Base-by-base conservation (phyloP, 140 eudicot species). In the Cichorium intybus region DNA sequence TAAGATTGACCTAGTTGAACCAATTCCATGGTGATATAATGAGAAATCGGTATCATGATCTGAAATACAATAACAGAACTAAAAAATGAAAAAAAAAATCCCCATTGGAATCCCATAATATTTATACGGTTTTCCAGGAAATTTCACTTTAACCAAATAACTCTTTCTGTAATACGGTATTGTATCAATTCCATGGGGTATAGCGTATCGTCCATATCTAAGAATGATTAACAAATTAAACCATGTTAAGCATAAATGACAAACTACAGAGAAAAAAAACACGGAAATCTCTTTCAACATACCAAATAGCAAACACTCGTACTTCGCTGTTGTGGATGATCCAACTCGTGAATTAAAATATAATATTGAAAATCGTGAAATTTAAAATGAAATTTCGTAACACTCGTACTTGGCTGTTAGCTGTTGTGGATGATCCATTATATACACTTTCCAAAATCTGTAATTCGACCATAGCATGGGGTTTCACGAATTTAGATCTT, bases 101-200 rank as follows among this genome's bases (percentile, higher is more conserved):
- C 87, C 97, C 96, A 87, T 77, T 5, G 97, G 90, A 66, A 91
- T 87, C 64, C 97, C 97, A 71, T 87, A 87, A 75, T 69, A 91
- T 22, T 79, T 87, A 76, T 91, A 87, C 29, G 72, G 75, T 73
- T 87, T 80, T 16, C 95, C 91, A 2, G 76, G 78, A 20, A 53
- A 71, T 46, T 64, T 79, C 22, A 82, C 91, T 26, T 71, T 66
- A n/a, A 62, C 70, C 50, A 65, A 66, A 68, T 85, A 85, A 46
- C 78, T 69, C 75, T 91, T 91, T 73, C 95, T 64, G 70, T 87
- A 91, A 72, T 80, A 91, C 49, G 96, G 97, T 69, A 91, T 51
- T 3, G 95, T 82, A 67, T 91, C 95, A 60, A 91, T 88, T 72
- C 77, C 82, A 85, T 35, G 50, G 98, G 98, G 63, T 92, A 92